Percentiles rank a stretch among this genome's conserved stretches.
Evolutionary conservation across 352 stramenopile genomes (phyloP).

Genomic region (Globisporangium canariense): DNA sequence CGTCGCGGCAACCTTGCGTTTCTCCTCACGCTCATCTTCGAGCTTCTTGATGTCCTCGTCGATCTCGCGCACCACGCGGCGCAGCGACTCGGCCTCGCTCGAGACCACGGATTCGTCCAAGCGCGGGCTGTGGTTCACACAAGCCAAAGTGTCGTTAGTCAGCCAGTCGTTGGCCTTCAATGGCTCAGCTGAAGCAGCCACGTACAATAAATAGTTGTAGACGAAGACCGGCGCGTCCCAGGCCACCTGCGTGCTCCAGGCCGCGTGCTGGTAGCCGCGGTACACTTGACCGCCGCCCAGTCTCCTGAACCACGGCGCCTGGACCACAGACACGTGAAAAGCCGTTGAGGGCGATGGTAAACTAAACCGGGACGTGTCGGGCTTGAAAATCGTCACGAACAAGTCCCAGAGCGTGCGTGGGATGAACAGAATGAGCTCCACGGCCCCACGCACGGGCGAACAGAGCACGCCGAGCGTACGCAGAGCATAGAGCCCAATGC

Average conservation of each 20-base stretch:
- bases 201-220: conserved; percentile 80
- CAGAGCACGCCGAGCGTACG: conserved; percentile 50
- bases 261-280: conserved; percentile 33
- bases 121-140: conserved; percentile 35
- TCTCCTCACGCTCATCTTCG: conserved; percentile 45
- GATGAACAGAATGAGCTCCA: conserved; percentile 49
- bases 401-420: conserved; percentile 43
- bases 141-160: neutral
- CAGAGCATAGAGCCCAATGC: conserved; percentile 51
- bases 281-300: conserved; percentile 55
- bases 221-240: conserved; percentile 68
- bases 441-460: conserved; percentile 47
- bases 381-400: conserved; percentile 32
- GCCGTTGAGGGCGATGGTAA: conserved; percentile 22
- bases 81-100: conserved; percentile 63
- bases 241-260: conserved; percentile 49
- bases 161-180: too few species aligned
- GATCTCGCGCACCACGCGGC: conserved; percentile 62
- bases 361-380: conserved; percentile 26
- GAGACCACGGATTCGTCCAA: conserved; percentile 52
- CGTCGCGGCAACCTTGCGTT: conserved; percentile 31
- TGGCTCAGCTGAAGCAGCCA: neutral
- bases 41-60: conserved; percentile 56
- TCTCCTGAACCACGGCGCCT: conserved; percentile 52
- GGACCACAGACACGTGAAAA: conserved; percentile 13